These are phyloP conservation scores for Hanseniaspora jakobsenii DNA, from an alignment of 805 yeast species.

Conservation along the genomic window DNA sequence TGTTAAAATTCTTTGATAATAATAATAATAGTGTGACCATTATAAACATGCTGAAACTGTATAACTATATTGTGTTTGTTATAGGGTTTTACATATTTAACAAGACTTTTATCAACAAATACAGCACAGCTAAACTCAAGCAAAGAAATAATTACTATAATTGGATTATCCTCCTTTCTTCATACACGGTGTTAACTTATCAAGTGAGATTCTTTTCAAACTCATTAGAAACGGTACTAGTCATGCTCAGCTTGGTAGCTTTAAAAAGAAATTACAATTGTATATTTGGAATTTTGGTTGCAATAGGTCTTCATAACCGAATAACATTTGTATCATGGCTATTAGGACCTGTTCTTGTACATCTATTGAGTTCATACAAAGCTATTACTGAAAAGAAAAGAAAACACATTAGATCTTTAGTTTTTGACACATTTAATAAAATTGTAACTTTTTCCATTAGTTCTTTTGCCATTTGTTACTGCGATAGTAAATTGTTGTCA, in stretches of 20 bases:
- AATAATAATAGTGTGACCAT: conserved; percentile 12
- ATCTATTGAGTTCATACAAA: no score
- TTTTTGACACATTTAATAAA: no score
- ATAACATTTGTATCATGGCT: conserved; percentile 72
- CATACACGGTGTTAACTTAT: conserved; percentile 62
- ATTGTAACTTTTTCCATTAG: no score
- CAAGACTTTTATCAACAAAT: not conserved
- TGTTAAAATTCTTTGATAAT: not conserved
- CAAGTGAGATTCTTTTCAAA: conserved; percentile 89
- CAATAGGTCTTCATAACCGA: conserved; percentile 72
- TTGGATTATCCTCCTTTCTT: no score
- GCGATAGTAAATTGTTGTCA: conserved; percentile 44
- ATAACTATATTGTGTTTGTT: conserved; percentile 2
- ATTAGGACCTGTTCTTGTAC: conserved; percentile 58
- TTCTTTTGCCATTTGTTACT: no score
- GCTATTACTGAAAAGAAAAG: no score
- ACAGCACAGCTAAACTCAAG: no score
- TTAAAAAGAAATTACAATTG: conserved; percentile 25
- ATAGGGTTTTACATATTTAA: not conserved
- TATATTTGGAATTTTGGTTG: conserved; percentile 37
- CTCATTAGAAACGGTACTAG: conserved; percentile 51
- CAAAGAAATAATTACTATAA: no score
- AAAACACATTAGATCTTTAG: no score
- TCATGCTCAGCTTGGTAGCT: conserved; percentile 33
- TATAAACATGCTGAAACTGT: conserved; percentile 18